Conservation (phyloP, 495 filamentous ascomycete species). For the Aspergillus bridgeri region DNA sequence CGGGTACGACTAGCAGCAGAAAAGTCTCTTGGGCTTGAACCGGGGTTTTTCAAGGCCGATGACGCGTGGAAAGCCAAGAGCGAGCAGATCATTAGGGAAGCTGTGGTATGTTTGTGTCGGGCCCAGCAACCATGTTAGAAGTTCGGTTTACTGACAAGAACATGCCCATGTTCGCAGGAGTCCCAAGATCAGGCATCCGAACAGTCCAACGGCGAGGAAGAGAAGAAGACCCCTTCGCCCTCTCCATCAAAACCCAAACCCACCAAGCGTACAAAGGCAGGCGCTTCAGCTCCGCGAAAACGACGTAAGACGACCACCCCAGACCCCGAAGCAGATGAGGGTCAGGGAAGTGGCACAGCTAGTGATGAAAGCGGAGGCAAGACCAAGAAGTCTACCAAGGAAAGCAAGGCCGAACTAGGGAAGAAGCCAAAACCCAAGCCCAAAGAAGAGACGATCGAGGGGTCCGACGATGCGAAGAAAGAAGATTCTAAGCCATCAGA, state of each 20-base stretch:
- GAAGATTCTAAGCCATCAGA: slow-evolving; percentile 22
- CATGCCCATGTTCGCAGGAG: slow-evolving; percentile 15
- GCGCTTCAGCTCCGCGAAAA: background rate
- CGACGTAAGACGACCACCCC: background rate
- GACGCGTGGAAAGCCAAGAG: slow-evolving; percentile 74
- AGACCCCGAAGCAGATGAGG: slow-evolving; percentile 6
- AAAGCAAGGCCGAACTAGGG: slow-evolving; percentile 19
- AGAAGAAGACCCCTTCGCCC: background rate
- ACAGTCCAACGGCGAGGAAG: background rate
- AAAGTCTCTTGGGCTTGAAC: slow-evolving; percentile 57
- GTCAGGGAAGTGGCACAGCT: slow-evolving; percentile 19
- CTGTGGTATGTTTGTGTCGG: slow-evolving; percentile 55
- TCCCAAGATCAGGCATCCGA: slow-evolving; percentile 28
- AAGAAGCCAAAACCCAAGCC: slow-evolving; percentile 25
- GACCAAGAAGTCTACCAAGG: slow-evolving; percentile 22
- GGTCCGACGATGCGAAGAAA: slow-evolving; percentile 25
- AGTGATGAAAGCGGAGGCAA: slow-evolving; percentile 26
- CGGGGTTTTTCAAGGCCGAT: slow-evolving; percentile 65
- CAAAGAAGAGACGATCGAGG: slow-evolving; percentile 19
- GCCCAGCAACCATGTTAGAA: background rate
- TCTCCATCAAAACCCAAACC: background rate
- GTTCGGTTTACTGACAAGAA: slow-evolving; percentile 1
- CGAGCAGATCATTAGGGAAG: slow-evolving; percentile 66
- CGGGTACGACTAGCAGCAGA: slow-evolving; percentile 66
- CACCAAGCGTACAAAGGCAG: background rate